Conservation (phyloP, 805 yeast species). For the Metschnikowia lunata region DNA sequence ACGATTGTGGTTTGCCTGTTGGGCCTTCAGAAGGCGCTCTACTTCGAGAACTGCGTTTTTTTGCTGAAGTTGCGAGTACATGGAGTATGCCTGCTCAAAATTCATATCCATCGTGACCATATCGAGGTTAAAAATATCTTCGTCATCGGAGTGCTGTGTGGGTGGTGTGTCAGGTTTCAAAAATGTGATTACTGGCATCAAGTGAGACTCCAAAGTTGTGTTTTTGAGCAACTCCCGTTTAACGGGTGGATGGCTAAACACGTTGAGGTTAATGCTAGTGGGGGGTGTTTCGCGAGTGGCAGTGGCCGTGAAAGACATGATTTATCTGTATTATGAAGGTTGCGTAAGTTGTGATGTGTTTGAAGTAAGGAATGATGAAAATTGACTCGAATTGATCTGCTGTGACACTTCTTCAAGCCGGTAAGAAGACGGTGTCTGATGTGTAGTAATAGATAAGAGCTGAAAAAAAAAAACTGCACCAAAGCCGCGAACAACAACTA, state of each 20-base stretch:
- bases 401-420: no score
- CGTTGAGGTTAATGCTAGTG: constrained; percentile 13
- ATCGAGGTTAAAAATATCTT: constrained; percentile 23
- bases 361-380: no score
- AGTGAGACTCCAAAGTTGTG: neutral
- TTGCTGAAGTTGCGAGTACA: constrained; percentile 38
- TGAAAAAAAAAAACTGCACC: no score
- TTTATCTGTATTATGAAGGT: neutral
- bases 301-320: constrained; percentile 17
- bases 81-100: constrained; percentile 41
- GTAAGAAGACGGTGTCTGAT: no score
- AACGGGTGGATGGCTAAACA: constrained; percentile 13
- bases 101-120: constrained; percentile 40
- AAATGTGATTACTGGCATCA: constrained; percentile 2
- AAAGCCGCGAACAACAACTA: neutral
- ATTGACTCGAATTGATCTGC: no score
- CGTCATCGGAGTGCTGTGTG: constrained; percentile 15
- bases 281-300: constrained; percentile 13
- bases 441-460: no score
- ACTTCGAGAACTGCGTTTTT: constrained; percentile 31
- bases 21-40: constrained; percentile 37
- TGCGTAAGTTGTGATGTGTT: neutral
- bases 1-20: constrained; percentile 26
- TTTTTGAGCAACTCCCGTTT: constrained; percentile 1
- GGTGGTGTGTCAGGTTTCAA: constrained; percentile 1